phyloP scores from a whole-genome alignment of 331 rosid species.

The Arachis monticola region DNA sequence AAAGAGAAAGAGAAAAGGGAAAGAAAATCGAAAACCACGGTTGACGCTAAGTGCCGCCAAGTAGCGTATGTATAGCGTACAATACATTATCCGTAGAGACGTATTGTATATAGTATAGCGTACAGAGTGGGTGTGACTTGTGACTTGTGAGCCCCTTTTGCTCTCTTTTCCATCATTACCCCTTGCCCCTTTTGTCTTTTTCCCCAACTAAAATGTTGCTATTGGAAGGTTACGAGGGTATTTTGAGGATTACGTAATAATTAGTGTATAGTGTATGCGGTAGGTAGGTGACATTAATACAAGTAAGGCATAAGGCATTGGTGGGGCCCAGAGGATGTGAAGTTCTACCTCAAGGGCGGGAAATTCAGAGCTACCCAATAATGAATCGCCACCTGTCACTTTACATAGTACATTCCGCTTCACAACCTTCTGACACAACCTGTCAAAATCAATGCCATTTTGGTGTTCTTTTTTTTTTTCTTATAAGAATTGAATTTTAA shows the following conservation, averaged over 20 bases:
- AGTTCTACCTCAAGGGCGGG: constrained; percentile 27
- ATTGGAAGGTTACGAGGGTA: constrained; percentile 17
- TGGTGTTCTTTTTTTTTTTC: no score
- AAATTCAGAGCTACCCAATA: constrained; percentile 12
- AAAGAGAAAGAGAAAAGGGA: not conserved
- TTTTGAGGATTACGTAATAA: not conserved
- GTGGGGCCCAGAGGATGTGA: constrained; percentile 26
- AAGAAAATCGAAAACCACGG: constrained; percentile 50
- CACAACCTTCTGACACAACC: not conserved
- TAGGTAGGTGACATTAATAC: constrained; percentile 27
- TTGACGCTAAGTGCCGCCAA: constrained; percentile 60
- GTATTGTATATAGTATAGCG: not conserved
- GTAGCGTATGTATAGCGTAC: not conserved
- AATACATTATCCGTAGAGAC: not conserved
- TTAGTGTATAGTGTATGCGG: not conserved
- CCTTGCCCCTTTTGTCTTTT: not conserved
- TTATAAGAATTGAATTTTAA: no score
- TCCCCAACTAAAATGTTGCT: not conserved
- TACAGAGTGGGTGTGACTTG: not conserved
- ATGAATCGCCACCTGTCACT: not conserved
- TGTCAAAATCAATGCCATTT: constrained; percentile 1
- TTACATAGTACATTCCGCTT: not conserved
- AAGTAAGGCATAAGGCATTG: not conserved
- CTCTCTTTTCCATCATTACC: constrained; percentile 19
- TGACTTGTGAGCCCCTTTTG: not conserved